Base-by-base conservation (phyloP, 2,329 filamentous ascomycete species). In the Xylariaceae sp. region DNA sequence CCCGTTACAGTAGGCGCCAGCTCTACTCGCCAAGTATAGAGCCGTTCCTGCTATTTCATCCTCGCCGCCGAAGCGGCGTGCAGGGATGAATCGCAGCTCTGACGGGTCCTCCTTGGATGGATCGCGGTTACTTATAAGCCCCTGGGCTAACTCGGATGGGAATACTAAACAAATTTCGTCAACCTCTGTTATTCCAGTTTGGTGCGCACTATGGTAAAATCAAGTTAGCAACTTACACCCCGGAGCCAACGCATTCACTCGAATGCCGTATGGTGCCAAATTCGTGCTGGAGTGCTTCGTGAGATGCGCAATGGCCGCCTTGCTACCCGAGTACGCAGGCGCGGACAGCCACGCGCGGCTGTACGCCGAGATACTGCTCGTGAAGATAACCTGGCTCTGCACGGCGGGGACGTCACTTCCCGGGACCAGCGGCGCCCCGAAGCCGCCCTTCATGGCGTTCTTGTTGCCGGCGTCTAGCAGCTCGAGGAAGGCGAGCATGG, bases 381-480 rank as follows among this genome's bases (percentile, higher is more conserved):
- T 69, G 54, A 68, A 58, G 36, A 69, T 47, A 44, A 64, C 57
- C 57, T 69, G 66, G 53, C 67, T 69, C 56, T 69, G 65, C 32
- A 70, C 59, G 1, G 60, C 57, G 18, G 59, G 66, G 7, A 64
- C 61, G 10, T 62, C 58, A 35, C 56, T 54, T 20, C 45, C 39
- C 23, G 32, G 36, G 6, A 26, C n/a, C n/a, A 45, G 3, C 1
- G 60, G 58, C 5, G 54, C 57, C 13, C 62, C 62, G 29, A 60
- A 64, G 3, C 61, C 64, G 1, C 61, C 62, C 40, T 58, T 54
- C 8, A 68, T 20, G 1, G 67, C 65, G 13, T 62, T 53, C 53
- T 64, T 59, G 52, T 70, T 69, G n/a, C 67, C 66, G 2, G 63
- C 65, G 29, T 69, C 66, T 3, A 69, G 49, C 21, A 69, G 63